Evolutionary conservation across 208 protist species (phyloP).

Genomic region (Trypanosoma cruzi): DNA sequence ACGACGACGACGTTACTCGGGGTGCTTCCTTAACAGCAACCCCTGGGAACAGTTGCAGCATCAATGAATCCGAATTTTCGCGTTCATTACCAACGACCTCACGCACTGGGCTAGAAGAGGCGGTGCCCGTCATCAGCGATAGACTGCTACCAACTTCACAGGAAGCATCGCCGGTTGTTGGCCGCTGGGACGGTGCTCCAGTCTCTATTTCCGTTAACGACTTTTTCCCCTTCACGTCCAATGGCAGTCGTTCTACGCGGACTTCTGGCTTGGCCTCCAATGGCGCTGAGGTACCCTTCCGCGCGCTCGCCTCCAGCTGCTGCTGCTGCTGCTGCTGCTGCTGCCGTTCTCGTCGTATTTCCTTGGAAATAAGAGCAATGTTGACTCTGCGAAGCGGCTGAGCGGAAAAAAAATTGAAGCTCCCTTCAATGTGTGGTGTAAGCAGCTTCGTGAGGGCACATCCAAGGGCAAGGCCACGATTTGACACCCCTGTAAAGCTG

Average conservation of each 20-base stretch:
- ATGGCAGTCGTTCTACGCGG: neutral
- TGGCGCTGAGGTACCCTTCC: neutral
- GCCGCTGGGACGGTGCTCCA: neutral
- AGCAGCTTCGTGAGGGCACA: constrained; percentile 50
- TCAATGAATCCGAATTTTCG: neutral
- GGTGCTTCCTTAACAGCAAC: neutral
- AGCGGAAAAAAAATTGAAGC: constrained; percentile 18
- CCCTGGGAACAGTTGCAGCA: neutral
- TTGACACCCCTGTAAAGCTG: constrained; percentile 44
- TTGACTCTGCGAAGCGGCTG: constrained; percentile 28
- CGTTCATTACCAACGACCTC: neutral
- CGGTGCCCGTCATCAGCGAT: neutral
- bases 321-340: neutral
- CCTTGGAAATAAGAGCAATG: neutral
- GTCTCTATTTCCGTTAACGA: neutral
- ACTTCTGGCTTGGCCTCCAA: neutral
- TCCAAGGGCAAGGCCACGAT: constrained; percentile 51
- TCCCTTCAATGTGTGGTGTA: constrained; percentile 24
- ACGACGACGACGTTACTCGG: neutral
- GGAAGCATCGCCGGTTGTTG: neutral
- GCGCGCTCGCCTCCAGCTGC: neutral
- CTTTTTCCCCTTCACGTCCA: neutral
- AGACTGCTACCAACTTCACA: neutral
- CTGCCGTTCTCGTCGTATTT: neutral
- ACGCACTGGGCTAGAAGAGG: neutral